A percentile compares a stretch with the other conserved stretches of the same genome.
phyloP scores from a whole-genome alignment of 2,329 filamentous ascomycete species.

The Cordyceps fumosorosea region DNA sequence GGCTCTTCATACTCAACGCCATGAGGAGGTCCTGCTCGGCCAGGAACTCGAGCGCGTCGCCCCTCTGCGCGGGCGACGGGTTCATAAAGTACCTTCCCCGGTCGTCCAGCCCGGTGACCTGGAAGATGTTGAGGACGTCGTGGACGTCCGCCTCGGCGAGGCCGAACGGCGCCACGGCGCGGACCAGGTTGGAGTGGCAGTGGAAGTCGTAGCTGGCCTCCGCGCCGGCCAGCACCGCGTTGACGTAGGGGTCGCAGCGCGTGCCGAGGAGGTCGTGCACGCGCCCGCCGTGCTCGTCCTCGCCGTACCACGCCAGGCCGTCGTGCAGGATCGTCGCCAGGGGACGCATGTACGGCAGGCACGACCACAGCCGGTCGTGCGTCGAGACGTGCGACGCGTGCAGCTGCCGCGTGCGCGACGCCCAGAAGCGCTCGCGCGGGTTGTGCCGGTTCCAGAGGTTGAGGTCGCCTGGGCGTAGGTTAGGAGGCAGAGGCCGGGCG shows the following conservation, averaged over 20 bases:
- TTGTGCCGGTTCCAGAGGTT: conserved; percentile 77
- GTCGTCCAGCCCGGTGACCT: conserved; percentile 71
- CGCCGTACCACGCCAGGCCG: conserved; percentile 38
- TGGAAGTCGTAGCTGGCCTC: conserved; percentile 70
- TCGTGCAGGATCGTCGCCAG: conserved; percentile 18
- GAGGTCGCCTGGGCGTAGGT: conserved; percentile 52
- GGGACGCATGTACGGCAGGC: conserved; percentile 59
- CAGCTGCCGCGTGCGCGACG: conserved; percentile 68
- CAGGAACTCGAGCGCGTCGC: conserved; percentile 67
- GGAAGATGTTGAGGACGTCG: conserved; percentile 81
- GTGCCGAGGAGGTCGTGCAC: conserved; percentile 78
- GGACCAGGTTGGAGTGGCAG: conserved; percentile 74
- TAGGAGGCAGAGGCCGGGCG: no score
- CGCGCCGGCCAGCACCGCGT: conserved; percentile 62
- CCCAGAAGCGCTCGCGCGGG: conserved; percentile 77
- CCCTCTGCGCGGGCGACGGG: conserved; percentile 47
- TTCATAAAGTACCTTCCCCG: conserved; percentile 72
- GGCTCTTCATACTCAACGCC: conserved; percentile 39
- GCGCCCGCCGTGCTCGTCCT: conserved; percentile 56
- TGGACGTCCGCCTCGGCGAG: conserved; percentile 70
- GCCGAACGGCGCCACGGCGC: conserved; percentile 63
- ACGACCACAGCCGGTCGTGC: conserved; percentile 71
- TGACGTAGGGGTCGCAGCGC: conserved; percentile 79
- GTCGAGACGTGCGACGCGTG: conserved; percentile 68
- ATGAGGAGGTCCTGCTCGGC: conserved; percentile 70